Evolutionary conservation across 495 filamentous ascomycete species (phyloP), one percentile per base, ranked within the genome.

Genomic region (Lophium mytilinum): DNA sequence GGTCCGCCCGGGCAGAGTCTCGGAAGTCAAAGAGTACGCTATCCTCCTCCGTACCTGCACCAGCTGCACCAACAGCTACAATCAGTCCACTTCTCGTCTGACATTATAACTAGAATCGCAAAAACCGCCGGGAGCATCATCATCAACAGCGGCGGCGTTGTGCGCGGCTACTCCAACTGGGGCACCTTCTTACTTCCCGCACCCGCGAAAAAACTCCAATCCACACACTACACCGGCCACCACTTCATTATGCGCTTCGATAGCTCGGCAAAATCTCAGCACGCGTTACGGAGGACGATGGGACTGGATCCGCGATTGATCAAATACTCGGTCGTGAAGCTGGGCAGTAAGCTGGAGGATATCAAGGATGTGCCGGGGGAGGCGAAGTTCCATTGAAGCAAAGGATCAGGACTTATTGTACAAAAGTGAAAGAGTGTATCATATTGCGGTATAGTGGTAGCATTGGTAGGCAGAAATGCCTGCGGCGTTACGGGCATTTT

Each of bases 171-270:
- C 65, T 85, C 83, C 53, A 97, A 98, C 78, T 98, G 93, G 93
- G 94, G 94, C 65, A 76, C 83, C 57, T 95, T 91, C 75, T 73
- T 83, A 10, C 83, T 98, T 14, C 93, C 93, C 34, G 83, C 80
- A 60, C 70, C 71, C 58, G 80, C 81, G 52, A 83, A 78, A 60
- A 83, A 83, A 68, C 86, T 92, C 72, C 89, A 95, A 73, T 80
- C 83, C 55, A 78, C 79, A 53, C 85, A 97, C 76, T 81, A 80
- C 52, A 77, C 79, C 37, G 93, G 94, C 35, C 90, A 96, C 72
- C 95, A 97, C 77, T 98, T 98, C 76, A 83, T 95, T 67, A 88
- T 98, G 89, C 88, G 93, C 58, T 98, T 94, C 75, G 93, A 98
- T 70, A 66, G 84, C 35, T 82, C 80, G 42, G 78, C 81, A 19